Conservation (phyloP, 768 basidiomycete species). For the Tulasnella sp. region DNA sequence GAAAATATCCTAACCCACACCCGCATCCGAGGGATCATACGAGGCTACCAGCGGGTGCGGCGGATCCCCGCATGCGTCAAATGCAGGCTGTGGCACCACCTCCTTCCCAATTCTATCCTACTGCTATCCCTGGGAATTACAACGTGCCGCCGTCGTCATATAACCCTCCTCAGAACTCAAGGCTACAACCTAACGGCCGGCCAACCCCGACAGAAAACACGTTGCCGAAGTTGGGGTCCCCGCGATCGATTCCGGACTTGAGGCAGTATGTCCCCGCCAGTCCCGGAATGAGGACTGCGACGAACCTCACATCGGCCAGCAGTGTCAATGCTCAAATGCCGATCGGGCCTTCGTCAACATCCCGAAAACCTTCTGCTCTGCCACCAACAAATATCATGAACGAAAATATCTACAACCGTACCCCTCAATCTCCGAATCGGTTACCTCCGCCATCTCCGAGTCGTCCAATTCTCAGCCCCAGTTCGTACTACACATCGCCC, state of each 20-base stretch:
- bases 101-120: conserved; percentile 6
- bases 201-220: not conserved
- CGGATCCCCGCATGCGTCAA: conserved; percentile 13
- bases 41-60: conserved; percentile 5
- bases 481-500: not conserved
- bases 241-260: conserved; percentile 4
- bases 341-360: too few species aligned
- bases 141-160: not conserved
- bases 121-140: not conserved
- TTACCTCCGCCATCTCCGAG: not conserved
- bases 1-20: conserved; percentile 14
- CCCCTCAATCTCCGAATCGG: not conserved
- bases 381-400: not conserved
- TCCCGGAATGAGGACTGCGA: not conserved
- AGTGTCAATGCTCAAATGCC: conserved; percentile 6
- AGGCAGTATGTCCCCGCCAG: not conserved
- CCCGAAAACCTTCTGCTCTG: not conserved
- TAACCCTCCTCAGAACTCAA: not conserved
- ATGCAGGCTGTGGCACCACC: not conserved
- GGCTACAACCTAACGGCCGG: not conserved
- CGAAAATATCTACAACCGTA: not conserved
- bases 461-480: conserved; percentile 1
- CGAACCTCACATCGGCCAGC: not conserved
- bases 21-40: not conserved
- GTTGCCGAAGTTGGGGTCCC: not conserved